These are phyloP conservation scores for Myotisia sp. DNA, from an alignment of 2,329 filamentous ascomycete genomes.

Conservation along the genomic window DNA sequence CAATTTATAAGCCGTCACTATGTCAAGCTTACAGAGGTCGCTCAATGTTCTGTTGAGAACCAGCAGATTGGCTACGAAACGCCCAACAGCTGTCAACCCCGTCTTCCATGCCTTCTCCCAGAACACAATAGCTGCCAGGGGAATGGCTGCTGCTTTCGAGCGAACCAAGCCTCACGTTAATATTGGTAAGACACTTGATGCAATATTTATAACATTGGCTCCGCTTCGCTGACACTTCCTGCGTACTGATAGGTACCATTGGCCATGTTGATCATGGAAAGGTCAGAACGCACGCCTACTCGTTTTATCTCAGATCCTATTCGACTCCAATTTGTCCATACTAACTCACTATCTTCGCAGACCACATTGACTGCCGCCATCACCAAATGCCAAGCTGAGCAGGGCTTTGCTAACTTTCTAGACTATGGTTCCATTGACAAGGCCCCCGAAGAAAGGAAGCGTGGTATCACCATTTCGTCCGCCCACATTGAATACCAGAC, in stretches of 20 bases:
- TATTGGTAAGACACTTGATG: constrained; percentile 51
- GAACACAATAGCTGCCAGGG: constrained; percentile 35
- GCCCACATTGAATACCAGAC: constrained; percentile 98
- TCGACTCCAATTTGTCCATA: constrained; percentile 5
- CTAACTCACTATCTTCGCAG: constrained; percentile 35
- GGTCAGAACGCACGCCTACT: constrained; percentile 49
- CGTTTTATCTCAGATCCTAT: too few relatives aligned
- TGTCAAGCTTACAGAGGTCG: constrained; percentile 69
- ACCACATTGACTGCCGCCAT: constrained; percentile 97
- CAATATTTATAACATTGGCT: constrained; percentile 1
- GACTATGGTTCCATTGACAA: constrained; percentile 98
- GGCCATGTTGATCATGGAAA: constrained; percentile 99
- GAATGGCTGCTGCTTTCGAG: constrained; percentile 56
- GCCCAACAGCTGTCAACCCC: constrained; percentile 56
- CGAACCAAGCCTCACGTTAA: constrained; percentile 96
- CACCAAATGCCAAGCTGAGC: constrained; percentile 93
- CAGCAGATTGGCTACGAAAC: constrained; percentile 58
- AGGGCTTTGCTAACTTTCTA: constrained; percentile 85
- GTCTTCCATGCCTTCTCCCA: constrained; percentile 46
- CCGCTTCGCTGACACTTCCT: neutral
- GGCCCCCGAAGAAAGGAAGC: constrained; percentile 97
- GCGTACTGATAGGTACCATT: constrained; percentile 58
- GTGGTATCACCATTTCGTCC: constrained; percentile 98
- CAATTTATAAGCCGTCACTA: constrained; percentile 47
- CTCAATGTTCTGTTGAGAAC: constrained; percentile 68